Percentiles rank a stretch among this genome's conserved stretches.
Conservation (phyloP, 345 rosid genomes). For the Mercurialis annua region DNA sequence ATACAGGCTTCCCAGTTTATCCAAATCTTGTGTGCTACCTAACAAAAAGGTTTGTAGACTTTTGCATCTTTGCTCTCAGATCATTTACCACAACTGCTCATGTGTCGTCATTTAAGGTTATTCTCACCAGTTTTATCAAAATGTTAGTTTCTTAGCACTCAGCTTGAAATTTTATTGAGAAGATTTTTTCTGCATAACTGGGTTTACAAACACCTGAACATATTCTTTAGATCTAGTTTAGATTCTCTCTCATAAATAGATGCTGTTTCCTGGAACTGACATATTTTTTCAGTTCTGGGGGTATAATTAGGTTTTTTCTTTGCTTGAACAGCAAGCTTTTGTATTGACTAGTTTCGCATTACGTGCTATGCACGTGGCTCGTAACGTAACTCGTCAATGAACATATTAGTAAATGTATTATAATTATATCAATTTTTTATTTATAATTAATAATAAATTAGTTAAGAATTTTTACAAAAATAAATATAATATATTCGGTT, state of each 20-base stretch:
- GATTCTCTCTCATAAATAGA: neutral
- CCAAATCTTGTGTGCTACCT: slow-evolving; percentile 24
- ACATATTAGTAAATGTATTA: too few species aligned
- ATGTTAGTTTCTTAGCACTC: neutral
- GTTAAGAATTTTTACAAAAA: too few species aligned
- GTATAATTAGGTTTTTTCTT: neutral
- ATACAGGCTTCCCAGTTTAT: slow-evolving; percentile 14
- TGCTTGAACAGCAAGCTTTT: neutral
- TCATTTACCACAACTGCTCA: neutral
- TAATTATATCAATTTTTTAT: too few species aligned
- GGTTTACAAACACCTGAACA: neutral
- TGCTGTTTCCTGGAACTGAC: slow-evolving; percentile 1
- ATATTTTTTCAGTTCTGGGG: neutral
- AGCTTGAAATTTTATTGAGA: neutral
- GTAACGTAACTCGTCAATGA: too few species aligned
- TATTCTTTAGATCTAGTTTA: neutral
- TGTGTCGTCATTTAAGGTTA: neutral
- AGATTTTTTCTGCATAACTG: neutral
- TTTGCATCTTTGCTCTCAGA: neutral
- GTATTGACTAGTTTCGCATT: too few species aligned
- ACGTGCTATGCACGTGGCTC: too few species aligned
- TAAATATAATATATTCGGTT: too few species aligned
- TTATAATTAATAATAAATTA: too few species aligned
- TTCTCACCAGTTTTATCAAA: neutral
- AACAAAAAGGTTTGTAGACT: slow-evolving; percentile 37